A percentile compares a stretch with the other conserved stretches of the same genome.
Conservation (phyloP, 371 early-diverging fungal species). For the Nematocida major region DNA sequence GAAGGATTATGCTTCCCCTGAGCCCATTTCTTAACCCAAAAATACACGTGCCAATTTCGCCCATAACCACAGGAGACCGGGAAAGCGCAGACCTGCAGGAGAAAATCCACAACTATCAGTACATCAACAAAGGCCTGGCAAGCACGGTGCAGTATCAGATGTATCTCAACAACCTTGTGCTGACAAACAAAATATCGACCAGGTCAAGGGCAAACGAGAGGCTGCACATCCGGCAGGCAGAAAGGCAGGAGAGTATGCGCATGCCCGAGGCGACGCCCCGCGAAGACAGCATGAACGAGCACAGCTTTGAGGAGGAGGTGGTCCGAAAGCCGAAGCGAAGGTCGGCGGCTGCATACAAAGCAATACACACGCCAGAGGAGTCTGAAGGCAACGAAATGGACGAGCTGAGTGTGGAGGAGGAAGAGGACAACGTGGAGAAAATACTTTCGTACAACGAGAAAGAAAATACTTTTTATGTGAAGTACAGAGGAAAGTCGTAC, state of each 20-base stretch:
- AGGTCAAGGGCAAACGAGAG: not conserved
- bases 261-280: not conserved
- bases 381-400: not conserved
- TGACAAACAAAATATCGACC: constrained; percentile 44
- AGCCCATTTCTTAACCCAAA: constrained; percentile 49
- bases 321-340: constrained; percentile 1
- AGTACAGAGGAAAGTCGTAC: constrained; percentile 65
- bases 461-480: constrained; percentile 59
- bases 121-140: constrained; percentile 47
- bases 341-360: not conserved
- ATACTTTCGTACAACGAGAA: constrained; percentile 57
- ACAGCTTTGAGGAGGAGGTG: not conserved
- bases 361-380: not conserved
- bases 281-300: no score
- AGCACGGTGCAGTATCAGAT: constrained; percentile 52
- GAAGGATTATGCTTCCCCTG: constrained; percentile 49
- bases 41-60: constrained; percentile 44
- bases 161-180: constrained; percentile 47
- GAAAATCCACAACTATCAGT: constrained; percentile 50
- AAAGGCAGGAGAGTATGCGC: no score
- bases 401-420: constrained; percentile 29
- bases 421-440: constrained; percentile 62
- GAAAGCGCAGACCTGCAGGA: constrained; percentile 32
- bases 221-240: not conserved
- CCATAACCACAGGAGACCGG: not conserved